Base-by-base conservation (phyloP, 768 basidiomycete genomes). In the Floccularia luteovirens region DNA sequence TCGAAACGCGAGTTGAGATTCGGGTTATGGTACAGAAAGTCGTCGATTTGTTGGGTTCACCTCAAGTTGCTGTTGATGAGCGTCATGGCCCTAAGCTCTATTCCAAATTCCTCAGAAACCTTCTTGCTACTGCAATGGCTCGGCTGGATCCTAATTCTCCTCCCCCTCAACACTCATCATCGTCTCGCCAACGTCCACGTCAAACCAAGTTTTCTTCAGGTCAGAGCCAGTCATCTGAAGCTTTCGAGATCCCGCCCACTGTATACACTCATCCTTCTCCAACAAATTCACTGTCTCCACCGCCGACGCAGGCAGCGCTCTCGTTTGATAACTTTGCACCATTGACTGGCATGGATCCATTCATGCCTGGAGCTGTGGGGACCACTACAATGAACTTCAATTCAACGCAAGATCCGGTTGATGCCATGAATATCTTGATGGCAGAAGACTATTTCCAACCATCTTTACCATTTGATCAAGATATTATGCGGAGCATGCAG, bases 61-160 rank as follows among this genome's bases (percentile, higher is more conserved):
- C 82, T 4, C 77, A 81, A 40, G 74, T 90, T 13, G 79, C 80
- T 14, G 71, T 90, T 43, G 89, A 91, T 58, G 81, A 85, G 20
- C 78, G 79, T 13, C 87, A 90, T 52, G 84, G 82, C 0, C 88
- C 87, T 1, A 82, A 78, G 54, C 63, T 90, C 4, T 90, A 88
- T 56, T 76, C 88, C 0, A 79, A 76, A 35, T 90, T 90, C 72
- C 67, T 91, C 33, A 74, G 75, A 31, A 77, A 79, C 24, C 68
- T 90, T 3, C 69, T 90, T 5, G 74, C 74, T 12, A 72, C 72
- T n/a, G 75, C 76, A 14, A 70, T 64, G 55, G 66, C 69, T 7
- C 61, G 61, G 49, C 38, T 58, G 24, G 62, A 66, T 31, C 48
- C 50, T 16, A 35, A 46, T 14, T 54, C 55, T 7, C 54, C 55